Base-by-base conservation (phyloP, 768 basidiomycete species). In the Suillus paluster region DNA sequence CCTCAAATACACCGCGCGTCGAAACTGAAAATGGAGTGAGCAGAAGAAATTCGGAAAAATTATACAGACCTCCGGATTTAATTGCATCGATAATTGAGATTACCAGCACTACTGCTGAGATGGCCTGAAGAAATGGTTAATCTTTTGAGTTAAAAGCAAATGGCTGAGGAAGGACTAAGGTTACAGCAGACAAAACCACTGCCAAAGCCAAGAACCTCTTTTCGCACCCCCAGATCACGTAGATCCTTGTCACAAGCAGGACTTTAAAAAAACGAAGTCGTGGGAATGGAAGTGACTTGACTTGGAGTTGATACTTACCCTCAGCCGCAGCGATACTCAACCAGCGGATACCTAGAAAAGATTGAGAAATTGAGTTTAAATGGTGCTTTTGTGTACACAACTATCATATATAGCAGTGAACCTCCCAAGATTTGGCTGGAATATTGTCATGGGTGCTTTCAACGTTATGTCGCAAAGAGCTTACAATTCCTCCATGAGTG, bases 401-500 rank as follows among this genome's bases (percentile, higher is more conserved):
- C 39, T 5, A 23, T 41, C 15, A 21, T 57, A 57, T 45, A 27
- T 1, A 12, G 17, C 56, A 27, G 7, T 21, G 38, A 27, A 41
- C n/a, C 5, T 27, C 2, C n/a, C 39, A 21, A 48, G 15, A 21
- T 39, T 2, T 3, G 41, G 25, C 42, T 39, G 56, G 11, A 21
- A 57, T 19, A 45, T 33, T 3, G 19, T 57, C 39, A n/a, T 25
- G n/a, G 15, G 21, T 33, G 19, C 17, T 30, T 21, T 12, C 25
- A 25, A 27, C 1, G 30, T 12, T 0, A 8, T 27, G 9, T 57
- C 17, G 41, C 39, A n/a, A 45, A 33, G 39, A 48, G 9, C 38
- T 45, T 39, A 39, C 38, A 46, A 57, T 41, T 45, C 42, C 56
- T 39, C 41, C 56, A 41, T 21, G 39, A 12, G 25, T 49, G n/a